phyloP scores from a whole-genome alignment of 768 basidiomycete genomes.

The Mrakia hoshinonis region DNA sequence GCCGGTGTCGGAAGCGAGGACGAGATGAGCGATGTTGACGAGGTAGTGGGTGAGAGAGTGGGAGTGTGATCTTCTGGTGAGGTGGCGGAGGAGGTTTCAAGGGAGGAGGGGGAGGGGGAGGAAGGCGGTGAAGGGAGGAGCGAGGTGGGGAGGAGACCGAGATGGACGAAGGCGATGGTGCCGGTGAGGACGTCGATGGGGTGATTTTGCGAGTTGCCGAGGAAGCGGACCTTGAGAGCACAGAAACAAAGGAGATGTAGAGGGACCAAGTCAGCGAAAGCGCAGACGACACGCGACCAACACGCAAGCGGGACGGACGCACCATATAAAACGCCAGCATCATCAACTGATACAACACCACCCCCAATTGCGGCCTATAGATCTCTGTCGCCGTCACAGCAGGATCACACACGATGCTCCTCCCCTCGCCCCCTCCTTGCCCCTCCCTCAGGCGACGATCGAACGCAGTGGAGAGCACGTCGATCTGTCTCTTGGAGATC shows the following conservation, averaged over 20 bases:
- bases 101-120: neutral
- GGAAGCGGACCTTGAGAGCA: slow-evolving; percentile 45
- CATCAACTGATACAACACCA: slow-evolving; percentile 47
- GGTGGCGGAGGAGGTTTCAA: neutral
- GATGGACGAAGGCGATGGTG: slow-evolving; percentile 58
- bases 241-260: slow-evolving; percentile 1
- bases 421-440: slow-evolving; percentile 37
- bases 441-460: slow-evolving; percentile 44
- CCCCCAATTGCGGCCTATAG: slow-evolving; percentile 28
- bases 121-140: slow-evolving; percentile 36
- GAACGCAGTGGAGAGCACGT: slow-evolving; percentile 54
- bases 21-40: neutral
- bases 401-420: slow-evolving; percentile 61
- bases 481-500: slow-evolving; percentile 65
- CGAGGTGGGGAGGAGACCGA: slow-evolving; percentile 56
- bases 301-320: slow-evolving; percentile 35
- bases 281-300: neutral
- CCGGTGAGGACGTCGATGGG: slow-evolving; percentile 56
- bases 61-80: neutral
- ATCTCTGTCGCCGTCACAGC: slow-evolving; percentile 63
- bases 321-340: slow-evolving; percentile 57
- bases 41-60: neutral
- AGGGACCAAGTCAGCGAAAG: neutral
- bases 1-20: neutral
- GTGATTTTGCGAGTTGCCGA: slow-evolving; percentile 51